Conservation (phyloP, 805 yeast genomes). For the Candida coquimbonensis region DNA sequence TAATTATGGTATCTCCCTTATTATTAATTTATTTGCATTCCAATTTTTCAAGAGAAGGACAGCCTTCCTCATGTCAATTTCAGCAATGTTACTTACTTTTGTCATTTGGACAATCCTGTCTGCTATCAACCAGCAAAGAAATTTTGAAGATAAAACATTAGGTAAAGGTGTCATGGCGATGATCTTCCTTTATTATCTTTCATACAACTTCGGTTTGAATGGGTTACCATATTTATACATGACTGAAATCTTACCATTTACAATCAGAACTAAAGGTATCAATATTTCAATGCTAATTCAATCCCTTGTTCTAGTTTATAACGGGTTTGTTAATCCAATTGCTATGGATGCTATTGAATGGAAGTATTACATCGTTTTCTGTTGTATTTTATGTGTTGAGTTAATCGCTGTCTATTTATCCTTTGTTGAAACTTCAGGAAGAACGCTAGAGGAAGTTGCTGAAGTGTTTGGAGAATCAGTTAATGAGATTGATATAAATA, state of each 20-base stretch:
- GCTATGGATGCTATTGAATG: constrained; percentile 29
- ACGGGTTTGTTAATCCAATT: constrained; percentile 29
- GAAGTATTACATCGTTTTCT: constrained; percentile 29
- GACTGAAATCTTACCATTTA: constrained; percentile 32
- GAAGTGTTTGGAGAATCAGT: constrained; percentile 20
- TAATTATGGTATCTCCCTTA: constrained; percentile 29
- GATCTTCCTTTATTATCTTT: constrained; percentile 37
- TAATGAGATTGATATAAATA: background rate
- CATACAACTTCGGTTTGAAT: constrained; percentile 34
- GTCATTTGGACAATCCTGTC: constrained; percentile 38
- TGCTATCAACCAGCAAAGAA: constrained; percentile 34
- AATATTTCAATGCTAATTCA: constrained; percentile 12
- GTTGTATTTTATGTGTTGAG: constrained; percentile 24
- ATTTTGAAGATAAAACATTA: constrained; percentile 31
- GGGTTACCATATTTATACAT: constrained; percentile 39
- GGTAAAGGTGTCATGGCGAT: constrained; percentile 41
- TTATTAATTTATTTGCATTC: constrained; percentile 17
- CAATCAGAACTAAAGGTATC: constrained; percentile 22
- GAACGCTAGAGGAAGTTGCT: constrained; percentile 6
- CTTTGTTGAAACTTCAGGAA: constrained; percentile 6
- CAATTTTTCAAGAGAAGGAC: constrained; percentile 29
- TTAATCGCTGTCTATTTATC: constrained; percentile 25
- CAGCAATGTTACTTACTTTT: constrained; percentile 29
- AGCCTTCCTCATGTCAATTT: constrained; percentile 27
- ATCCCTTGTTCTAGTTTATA: constrained; percentile 19